Base-by-base conservation (phyloP, 805 yeast species). In the Scheffersomyces spartinae region DNA sequence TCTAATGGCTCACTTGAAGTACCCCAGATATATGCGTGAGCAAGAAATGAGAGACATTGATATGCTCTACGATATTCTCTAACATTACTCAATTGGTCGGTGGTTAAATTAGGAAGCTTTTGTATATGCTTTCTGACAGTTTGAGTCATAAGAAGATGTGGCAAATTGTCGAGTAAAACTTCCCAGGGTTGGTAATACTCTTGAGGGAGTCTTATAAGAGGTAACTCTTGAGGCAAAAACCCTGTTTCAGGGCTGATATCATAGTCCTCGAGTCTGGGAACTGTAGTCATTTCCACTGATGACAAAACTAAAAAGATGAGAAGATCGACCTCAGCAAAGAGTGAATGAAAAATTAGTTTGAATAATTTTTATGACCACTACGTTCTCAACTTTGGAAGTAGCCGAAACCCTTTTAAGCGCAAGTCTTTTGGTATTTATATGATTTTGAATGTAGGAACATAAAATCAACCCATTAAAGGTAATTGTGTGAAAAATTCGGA, bases 11-110 rank as follows among this genome's bases (percentile, higher is more conserved):
- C 47, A 28, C 71, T 72, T n/a, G n/a, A n/a, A 12, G 70, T 71
- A 2, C 83, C 78, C 97, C 97, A 86, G 13, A 86, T 74, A 45
- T 86, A 86, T 1, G 91, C 94, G 49, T 86, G 95, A 2, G 84
- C 68, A 23, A 88, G 49, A 42, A 85, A 86, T 8, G 88, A 76
- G 15, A 86, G 59, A 3, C 84, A 56, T 10, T 80, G 73, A 49
- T 81, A 81, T 0, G 95, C 95, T 39, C 96, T 64, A 45, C 94
- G 67, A 44, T 64, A 62, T 36, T 82, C 76, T 7, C 58, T 57
- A 20, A 55, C 64, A 4, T 60, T 42, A 1, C 30, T 31, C 18
- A 78, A 53, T 4, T 61, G 46, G 6, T 57, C 61, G 2, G 71
- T 64, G 3, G 65, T 45, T 21, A 88, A 58, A 2, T 63, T 30